Base-by-base conservation (phyloP, 1,284 basidiomycete genomes). In the Microbotryum intermedium region DNA sequence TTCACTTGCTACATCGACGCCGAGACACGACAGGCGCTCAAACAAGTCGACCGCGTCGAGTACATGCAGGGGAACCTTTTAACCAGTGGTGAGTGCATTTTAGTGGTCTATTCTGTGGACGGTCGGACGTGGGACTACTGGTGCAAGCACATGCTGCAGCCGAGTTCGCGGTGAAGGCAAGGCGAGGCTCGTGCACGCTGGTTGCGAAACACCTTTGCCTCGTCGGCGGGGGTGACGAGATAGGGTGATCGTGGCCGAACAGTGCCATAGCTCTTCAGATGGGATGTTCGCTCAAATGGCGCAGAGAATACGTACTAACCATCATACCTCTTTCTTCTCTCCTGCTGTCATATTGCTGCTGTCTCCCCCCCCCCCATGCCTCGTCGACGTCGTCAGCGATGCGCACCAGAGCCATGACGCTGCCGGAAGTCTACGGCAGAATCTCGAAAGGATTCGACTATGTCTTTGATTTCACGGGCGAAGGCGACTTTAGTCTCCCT, bases 391-490 rank as follows among this genome's bases (percentile, higher is more conserved):
- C 5, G 7, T 3, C 47, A 61, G 60, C 56, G 0, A 65, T 23
- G 0, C 59, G 62, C 0, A 30, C 39, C 18, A 58, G 51, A n/a
- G 65, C 58, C 4, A 64, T 64, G 50, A 47, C 42, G 1, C 50
- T 64, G 2, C 65, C 65, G 1, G 55, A 64, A 3, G 23, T 34
- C 2, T 44, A 57, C 21, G 55, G 57, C n/a, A 56, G 57, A 0
- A 20, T 44, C 2, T 28, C n/a, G 6, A 61, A 61, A n/a, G 46
- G 59, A 10, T 67, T 67, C 55, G 57, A 59, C 51, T 48, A 45
- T 45, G 58, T 67, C 0, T 60, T 59, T 9, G 65, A 67, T 45
- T 62, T 67, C 6, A 62, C 65, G 0, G 65, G 65, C 50, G 65
- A 67, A 43, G 18, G 23, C 20, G 58, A 59, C 28, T 61, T 60